Percentiles rank a stretch among this genome's conserved stretches.
Evolutionary conservation across 2,329 filamentous ascomycete genomes (phyloP).

Genomic region (Coleophoma crateriformis): DNA sequence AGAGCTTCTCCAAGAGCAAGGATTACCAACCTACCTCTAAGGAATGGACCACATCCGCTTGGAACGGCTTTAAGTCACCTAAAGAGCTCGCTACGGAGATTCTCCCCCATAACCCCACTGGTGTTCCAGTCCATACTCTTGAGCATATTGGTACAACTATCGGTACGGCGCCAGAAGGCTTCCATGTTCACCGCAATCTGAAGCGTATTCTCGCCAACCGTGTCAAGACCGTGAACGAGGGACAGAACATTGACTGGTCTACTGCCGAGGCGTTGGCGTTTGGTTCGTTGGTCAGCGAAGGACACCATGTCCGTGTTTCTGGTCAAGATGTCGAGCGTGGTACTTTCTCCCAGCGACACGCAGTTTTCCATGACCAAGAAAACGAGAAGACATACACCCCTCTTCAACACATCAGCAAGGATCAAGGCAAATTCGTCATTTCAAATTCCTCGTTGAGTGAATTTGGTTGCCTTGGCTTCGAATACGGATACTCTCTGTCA

Average conservation of each 20-base stretch:
- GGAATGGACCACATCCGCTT: slow-evolving; percentile 97
- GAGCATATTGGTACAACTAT: slow-evolving; percentile 80
- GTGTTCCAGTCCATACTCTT: slow-evolving; percentile 65
- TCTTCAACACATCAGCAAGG: slow-evolving; percentile 79
- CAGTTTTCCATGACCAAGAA: slow-evolving; percentile 96
- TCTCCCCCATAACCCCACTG: slow-evolving; percentile 84
- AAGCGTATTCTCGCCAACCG: slow-evolving; percentile 90
- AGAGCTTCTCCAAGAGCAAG: slow-evolving; percentile 95
- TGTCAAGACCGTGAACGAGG: slow-evolving; percentile 87
- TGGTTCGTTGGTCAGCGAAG: slow-evolving; percentile 83
- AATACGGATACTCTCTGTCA: slow-evolving; percentile 96
- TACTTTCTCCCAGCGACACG: slow-evolving; percentile 97
- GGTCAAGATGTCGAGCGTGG: slow-evolving; percentile 99
- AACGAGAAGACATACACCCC: slow-evolving; percentile 90
- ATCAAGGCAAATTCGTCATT: slow-evolving; percentile 94
- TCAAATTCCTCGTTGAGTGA: slow-evolving; percentile 84
- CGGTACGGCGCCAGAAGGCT: slow-evolving; percentile 73
- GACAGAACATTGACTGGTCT: slow-evolving; percentile 94
- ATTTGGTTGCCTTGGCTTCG: slow-evolving; percentile 79
- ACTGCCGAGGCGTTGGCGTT: slow-evolving; percentile 96
- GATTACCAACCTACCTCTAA: slow-evolving; percentile 95
- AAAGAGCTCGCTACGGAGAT: slow-evolving; percentile 96
- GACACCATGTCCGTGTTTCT: slow-evolving; percentile 94
- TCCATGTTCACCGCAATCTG: slow-evolving; percentile 88
- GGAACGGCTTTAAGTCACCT: slow-evolving; percentile 99